phyloP scores from a whole-genome alignment of 345 rosid genomes.

The Gossypium anomalum region DNA sequence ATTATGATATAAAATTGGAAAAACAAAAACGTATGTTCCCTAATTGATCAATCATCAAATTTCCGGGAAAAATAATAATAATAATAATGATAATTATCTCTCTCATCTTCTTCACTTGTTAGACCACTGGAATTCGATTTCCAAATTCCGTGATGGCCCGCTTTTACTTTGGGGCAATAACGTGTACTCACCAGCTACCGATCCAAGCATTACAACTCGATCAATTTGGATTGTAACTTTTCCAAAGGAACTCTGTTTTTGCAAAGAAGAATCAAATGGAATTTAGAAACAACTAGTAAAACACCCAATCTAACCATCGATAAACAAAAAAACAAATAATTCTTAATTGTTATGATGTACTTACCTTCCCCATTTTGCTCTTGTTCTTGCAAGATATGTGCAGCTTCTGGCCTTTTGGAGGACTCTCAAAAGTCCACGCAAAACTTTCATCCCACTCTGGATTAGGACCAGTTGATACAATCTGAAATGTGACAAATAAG shows the following conservation, averaged over 20 bases:
- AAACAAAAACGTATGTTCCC: slow-evolving; percentile 16
- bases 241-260: slow-evolving; percentile 83
- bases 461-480: slow-evolving; percentile 90
- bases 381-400: slow-evolving; percentile 96
- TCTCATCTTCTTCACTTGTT: slow-evolving; percentile 42
- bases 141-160: slow-evolving; percentile 83
- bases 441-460: slow-evolving; percentile 99
- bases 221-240: slow-evolving; percentile 98
- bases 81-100: slow-evolving; percentile 17
- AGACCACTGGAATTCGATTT: slow-evolving; percentile 97
- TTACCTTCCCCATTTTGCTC: slow-evolving; percentile 99
- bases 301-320: neutral
- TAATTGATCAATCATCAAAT: slow-evolving; percentile 10
- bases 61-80: neutral
- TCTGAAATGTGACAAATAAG: slow-evolving; percentile 32
- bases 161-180: slow-evolving; percentile 91
- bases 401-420: slow-evolving; percentile 98
- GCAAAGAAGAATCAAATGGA: neutral
- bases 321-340: neutral
- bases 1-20: slow-evolving; percentile 8
- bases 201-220: slow-evolving; percentile 94
- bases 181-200: slow-evolving; percentile 88
- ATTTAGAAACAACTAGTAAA: neutral
- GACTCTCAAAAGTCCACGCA: slow-evolving; percentile 97
- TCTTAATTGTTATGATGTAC: neutral